Base-by-base conservation (phyloP, 805 yeast genomes). In the Ogataea zsoltii region DNA sequence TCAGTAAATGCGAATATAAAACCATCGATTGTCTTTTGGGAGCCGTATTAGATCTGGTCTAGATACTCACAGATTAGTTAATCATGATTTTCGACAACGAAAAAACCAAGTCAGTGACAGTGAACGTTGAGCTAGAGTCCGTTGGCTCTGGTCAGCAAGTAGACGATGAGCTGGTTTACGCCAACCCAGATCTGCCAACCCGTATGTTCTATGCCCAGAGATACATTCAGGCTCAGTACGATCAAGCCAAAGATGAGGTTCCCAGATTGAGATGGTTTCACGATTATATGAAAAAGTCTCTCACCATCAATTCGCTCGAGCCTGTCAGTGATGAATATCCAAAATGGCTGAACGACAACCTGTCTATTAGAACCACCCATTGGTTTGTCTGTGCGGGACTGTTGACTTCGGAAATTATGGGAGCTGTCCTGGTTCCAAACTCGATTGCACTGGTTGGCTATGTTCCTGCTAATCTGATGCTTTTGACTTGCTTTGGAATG, bases 191-290 rank as follows among this genome's bases (percentile, higher is more conserved):
- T 23, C 29, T 50, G 10, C 15, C 34, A 13, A 52, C 58, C 4
- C 42, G 60, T 15, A 25, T 55, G 40, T 56, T 55, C 18, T 56
- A 56, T 49, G 61, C 61, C 28, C 61, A 56, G 28, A 43, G 56
- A 33, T 55, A 21, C 21, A 44, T 55, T 17, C 58, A 55, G 23
- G 11, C 34, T 11, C 61, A 56, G 33, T 51, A 53, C 31, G 34
- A 43, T 2, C 54, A 49, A n/a, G 49, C 37, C 11, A 34, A 32
- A 12, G n/a, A 30, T 3, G 53, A 38, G 31, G 36, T 15, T 14
- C 26, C 33, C 4, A 5, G 35, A 14, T 31, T 48, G 15, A n/a
- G 39, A n/a, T 15, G 37, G 33, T 50, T 46, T 45, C 45, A 54
- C 36, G 19, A 31, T 4, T 39, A 42, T 37, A 37, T 52, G 17